Conservation (phyloP, 2,329 filamentous ascomycete species). For the Sclerotinia glacialis region DNA sequence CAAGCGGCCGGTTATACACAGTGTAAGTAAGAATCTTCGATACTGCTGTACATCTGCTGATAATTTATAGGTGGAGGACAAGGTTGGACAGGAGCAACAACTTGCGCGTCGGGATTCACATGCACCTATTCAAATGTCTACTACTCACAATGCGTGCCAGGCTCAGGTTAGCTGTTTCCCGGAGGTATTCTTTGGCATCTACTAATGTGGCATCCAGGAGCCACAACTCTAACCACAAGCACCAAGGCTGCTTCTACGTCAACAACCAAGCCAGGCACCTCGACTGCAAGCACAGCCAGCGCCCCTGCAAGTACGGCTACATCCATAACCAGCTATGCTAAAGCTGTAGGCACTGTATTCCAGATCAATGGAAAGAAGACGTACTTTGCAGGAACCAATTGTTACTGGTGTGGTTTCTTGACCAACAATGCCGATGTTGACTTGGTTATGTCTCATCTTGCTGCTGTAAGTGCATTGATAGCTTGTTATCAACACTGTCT, state of each 20-base stretch:
- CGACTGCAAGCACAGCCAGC: constrained; percentile 18
- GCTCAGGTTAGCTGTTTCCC: background rate
- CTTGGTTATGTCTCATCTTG: constrained; percentile 48
- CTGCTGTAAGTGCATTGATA: constrained; percentile 30
- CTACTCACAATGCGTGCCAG: constrained; percentile 19
- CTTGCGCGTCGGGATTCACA: constrained; percentile 5
- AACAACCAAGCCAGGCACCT: constrained; percentile 13
- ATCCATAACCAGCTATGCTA: constrained; percentile 29
- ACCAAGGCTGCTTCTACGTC: constrained; percentile 2
- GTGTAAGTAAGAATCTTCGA: background rate
- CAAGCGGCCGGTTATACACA: constrained; percentile 11
- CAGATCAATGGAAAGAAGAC: constrained; percentile 46
- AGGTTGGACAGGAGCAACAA: constrained; percentile 7
- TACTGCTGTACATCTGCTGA: background rate
- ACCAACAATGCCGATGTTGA: constrained; percentile 56
- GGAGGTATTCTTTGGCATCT: background rate
- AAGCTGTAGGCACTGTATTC: constrained; percentile 39
- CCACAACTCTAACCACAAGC: constrained; percentile 12
- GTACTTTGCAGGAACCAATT: constrained; percentile 54
- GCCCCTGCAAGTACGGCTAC: constrained; percentile 22
- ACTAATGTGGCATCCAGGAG: background rate
- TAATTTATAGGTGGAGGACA: constrained; percentile 13
- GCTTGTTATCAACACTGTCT: background rate
- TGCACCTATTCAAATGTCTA: constrained; percentile 4
- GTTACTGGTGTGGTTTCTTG: constrained; percentile 55